Evolutionary conservation across 805 yeast species (phyloP).

Genomic region (Sugiyamaella marilandica): DNA sequence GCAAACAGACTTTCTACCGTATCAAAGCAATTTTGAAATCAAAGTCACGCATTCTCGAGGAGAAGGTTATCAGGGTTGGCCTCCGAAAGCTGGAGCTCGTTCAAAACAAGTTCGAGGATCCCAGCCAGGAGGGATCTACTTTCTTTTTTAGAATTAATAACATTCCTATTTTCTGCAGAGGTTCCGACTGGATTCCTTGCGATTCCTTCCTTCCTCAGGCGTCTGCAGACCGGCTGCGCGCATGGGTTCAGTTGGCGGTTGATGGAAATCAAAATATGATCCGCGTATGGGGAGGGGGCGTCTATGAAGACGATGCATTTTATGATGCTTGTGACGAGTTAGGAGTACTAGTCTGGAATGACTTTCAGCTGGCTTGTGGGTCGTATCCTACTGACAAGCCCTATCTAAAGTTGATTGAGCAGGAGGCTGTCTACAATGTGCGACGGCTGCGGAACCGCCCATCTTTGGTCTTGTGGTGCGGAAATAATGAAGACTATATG

Average conservation of each 20-base stretch:
- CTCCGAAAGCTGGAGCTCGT: slow-evolving; percentile 40
- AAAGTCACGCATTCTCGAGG: background rate
- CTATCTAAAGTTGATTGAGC: slow-evolving; percentile 33
- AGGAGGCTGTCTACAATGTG: slow-evolving; percentile 39
- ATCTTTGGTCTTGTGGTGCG: slow-evolving; percentile 37
- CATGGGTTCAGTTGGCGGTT: slow-evolving; percentile 34
- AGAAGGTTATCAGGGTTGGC: slow-evolving; percentile 30
- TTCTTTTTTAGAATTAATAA: slow-evolving; percentile 41
- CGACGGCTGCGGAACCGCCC: slow-evolving; percentile 39
- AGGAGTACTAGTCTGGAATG: slow-evolving; percentile 49
- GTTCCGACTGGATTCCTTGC: slow-evolving; percentile 47
- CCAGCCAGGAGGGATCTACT: slow-evolving; percentile 33
- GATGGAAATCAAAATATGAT: slow-evolving; percentile 42
- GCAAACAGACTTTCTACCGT: slow-evolving; percentile 35
- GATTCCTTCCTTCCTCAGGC: slow-evolving; percentile 39
- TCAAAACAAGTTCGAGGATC: slow-evolving; percentile 30
- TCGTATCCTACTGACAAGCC: slow-evolving; percentile 42
- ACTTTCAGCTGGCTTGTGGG: slow-evolving; percentile 53
- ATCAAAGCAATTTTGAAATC: slow-evolving; percentile 13
- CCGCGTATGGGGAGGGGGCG: slow-evolving; percentile 48
- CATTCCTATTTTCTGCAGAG: slow-evolving; percentile 36
- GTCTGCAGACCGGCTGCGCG: slow-evolving; percentile 31
- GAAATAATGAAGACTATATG: slow-evolving; percentile 46
- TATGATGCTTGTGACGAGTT: slow-evolving; percentile 40
- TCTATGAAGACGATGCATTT: slow-evolving; percentile 39